These are phyloP conservation scores for Glaciozyma martinii DNA, from an alignment of 768 basidiomycete species.

Conservation along the genomic window DNA sequence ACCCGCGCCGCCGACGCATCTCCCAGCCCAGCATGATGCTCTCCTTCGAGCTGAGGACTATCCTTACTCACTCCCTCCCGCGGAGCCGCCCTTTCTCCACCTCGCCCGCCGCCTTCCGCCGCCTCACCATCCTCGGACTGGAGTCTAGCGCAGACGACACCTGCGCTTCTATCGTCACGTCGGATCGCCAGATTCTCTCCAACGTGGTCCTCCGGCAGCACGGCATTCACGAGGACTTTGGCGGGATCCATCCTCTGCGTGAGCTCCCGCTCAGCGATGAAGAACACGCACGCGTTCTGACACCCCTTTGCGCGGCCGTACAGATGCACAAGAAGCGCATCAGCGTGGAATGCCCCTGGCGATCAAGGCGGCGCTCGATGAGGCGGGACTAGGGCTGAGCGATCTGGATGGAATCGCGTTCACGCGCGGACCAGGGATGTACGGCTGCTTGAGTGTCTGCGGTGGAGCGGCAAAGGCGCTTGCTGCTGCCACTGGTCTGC, in stretches of 20 bases:
- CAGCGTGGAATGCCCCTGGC: conserved; percentile 74
- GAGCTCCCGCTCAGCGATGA: no score
- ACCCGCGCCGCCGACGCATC: no score
- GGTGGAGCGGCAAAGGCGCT: conserved; percentile 76
- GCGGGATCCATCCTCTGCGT: conserved; percentile 39
- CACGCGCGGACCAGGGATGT: conserved; percentile 66
- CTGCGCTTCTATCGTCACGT: conserved; percentile 76
- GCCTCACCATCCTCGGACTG: conserved; percentile 25
- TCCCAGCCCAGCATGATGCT: no score
- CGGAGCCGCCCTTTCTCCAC: no score
- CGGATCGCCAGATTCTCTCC: conserved; percentile 56
- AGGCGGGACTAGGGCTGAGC: conserved; percentile 52
- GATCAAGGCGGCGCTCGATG: conserved; percentile 56
- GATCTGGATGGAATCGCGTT: conserved; percentile 83
- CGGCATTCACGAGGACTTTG: conserved; percentile 39
- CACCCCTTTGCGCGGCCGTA: no score
- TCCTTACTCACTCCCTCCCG: no score
- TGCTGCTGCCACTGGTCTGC: conserved; percentile 66
- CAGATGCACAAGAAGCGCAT: conserved; percentile 55
- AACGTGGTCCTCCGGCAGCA: conserved; percentile 83
- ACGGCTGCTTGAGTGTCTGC: conserved; percentile 69
- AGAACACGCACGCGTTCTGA: no score
- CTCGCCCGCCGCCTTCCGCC: no score
- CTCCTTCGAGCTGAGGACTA: no score
- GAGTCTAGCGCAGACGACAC: conserved; percentile 59